Percentiles rank a stretch among this genome's conserved stretches.
These are phyloP conservation scores for Colletotrichum gigasporum DNA, from an alignment of 2,329 filamentous ascomycete genomes.

Conservation along the genomic window DNA sequence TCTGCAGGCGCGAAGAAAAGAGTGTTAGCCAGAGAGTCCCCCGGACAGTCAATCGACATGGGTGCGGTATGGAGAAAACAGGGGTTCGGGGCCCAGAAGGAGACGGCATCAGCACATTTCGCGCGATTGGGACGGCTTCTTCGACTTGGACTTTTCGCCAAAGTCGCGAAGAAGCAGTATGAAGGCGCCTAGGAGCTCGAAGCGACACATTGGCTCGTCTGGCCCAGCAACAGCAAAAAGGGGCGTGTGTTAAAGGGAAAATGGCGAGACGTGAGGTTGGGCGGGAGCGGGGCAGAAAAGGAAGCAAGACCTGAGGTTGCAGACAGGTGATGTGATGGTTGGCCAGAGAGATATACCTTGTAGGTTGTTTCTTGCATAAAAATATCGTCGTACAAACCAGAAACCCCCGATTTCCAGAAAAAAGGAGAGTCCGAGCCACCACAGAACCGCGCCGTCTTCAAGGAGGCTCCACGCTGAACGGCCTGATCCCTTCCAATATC, in stretches of 20 bases:
- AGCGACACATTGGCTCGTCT: slow-evolving; percentile 58
- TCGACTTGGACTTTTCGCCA: slow-evolving; percentile 48
- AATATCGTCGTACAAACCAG: slow-evolving; percentile 4
- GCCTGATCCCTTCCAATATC: slow-evolving; percentile 14
- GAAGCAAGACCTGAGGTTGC: neutral
- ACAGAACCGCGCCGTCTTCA: slow-evolving; percentile 12
- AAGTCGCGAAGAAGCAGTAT: slow-evolving; percentile 58
- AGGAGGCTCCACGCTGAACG: slow-evolving; percentile 28
- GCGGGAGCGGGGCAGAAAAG: slow-evolving; percentile 1
- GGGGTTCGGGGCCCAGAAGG: slow-evolving; percentile 27
- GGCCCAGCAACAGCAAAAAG: neutral
- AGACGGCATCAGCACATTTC: slow-evolving; percentile 13
- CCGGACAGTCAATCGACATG: neutral
- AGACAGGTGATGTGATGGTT: slow-evolving; percentile 8
- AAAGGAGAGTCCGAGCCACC: slow-evolving; percentile 21
- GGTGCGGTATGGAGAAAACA: slow-evolving; percentile 3
- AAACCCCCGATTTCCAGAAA: neutral
- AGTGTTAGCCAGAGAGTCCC: slow-evolving; percentile 1
- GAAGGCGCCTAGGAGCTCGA: slow-evolving; percentile 60
- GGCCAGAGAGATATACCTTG: neutral
- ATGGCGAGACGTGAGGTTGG: too few relatives aligned
- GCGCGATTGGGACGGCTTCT: slow-evolving; percentile 35
- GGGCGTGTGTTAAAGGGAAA: too few relatives aligned
- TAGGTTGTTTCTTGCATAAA: slow-evolving; percentile 11
- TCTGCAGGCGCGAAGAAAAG: neutral